Percentiles rank a stretch among this genome's conserved stretches.
Evolutionary conservation across 805 yeast genomes (phyloP).

Genomic region (Hanseniaspora meyeri): DNA sequence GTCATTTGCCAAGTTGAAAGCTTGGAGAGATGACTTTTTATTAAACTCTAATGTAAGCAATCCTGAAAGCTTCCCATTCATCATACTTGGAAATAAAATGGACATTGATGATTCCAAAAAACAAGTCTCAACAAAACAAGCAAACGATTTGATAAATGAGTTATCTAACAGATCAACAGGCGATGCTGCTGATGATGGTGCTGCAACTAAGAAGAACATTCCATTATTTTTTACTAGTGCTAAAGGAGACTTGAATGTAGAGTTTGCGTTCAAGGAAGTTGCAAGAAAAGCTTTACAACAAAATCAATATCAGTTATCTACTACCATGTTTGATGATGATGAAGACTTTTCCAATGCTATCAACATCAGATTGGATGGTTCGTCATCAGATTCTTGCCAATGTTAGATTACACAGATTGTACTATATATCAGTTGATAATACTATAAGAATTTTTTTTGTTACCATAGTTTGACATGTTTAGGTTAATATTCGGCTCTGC

Average conservation of each 20-base stretch:
- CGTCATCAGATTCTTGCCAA: conserved; percentile 58
- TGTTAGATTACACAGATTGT: conserved; percentile 33
- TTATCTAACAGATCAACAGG: conserved; percentile 31
- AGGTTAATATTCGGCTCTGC: no score
- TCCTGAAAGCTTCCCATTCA: conserved; percentile 93
- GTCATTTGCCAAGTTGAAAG: conserved; percentile 74
- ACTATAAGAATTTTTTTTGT: neutral
- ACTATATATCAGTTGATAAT: neutral
- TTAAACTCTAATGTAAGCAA: conserved; percentile 86
- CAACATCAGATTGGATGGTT: conserved; percentile 76
- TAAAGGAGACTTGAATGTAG: conserved; percentile 89
- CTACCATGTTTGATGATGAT: conserved; percentile 75
- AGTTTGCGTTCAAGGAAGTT: conserved; percentile 88
- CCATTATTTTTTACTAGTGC: conserved; percentile 98
- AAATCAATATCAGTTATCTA: conserved; percentile 48
- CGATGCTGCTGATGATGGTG: neutral
- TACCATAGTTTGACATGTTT: no score
- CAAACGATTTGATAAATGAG: conserved; percentile 48
- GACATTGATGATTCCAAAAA: conserved; percentile 88
- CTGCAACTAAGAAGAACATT: conserved; percentile 33
- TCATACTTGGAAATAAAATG: conserved; percentile 85
- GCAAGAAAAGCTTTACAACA: conserved; percentile 93
- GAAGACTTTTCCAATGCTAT: conserved; percentile 96
- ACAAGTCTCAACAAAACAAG: conserved; percentile 48
- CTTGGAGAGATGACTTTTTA: conserved; percentile 92